Percentiles rank a stretch among this genome's conserved stretches.
phyloP scores from a whole-genome alignment of 2,329 filamentous ascomycete species.

The Coniochaeta sp. region DNA sequence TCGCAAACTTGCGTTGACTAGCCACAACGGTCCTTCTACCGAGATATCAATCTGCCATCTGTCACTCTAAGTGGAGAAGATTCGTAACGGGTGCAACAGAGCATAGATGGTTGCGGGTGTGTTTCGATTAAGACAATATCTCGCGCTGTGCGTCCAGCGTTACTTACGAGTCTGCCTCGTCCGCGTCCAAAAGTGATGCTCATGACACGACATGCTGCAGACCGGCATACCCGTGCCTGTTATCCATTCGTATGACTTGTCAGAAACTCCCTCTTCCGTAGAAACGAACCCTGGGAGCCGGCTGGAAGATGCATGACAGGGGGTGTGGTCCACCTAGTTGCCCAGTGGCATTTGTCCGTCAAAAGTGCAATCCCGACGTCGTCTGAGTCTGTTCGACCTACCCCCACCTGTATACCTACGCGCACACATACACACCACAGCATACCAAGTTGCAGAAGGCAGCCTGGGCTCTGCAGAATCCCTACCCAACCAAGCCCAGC shows the following conservation, averaged over 20 bases:
- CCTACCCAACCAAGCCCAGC: background rate
- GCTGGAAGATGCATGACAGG: background rate
- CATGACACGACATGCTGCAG: background rate
- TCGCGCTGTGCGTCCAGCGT: background rate
- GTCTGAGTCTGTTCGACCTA: background rate
- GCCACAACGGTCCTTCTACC: background rate
- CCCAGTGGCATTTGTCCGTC: background rate
- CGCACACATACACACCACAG: background rate
- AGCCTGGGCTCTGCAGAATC: background rate
- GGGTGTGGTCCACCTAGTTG: background rate
- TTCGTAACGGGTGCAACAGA: background rate
- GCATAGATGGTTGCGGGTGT: background rate
- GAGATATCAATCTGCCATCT: background rate
- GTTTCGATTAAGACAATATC: background rate
- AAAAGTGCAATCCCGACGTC: background rate
- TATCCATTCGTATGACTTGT: background rate
- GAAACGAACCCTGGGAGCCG: background rate
- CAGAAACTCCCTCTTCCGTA: background rate
- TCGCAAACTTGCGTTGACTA: background rate
- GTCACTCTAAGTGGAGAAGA: background rate
- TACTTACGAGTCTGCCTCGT: background rate
- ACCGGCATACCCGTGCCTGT: background rate
- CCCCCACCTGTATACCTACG: background rate
- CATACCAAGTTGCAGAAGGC: background rate
- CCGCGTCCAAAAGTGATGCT: background rate